Percentiles rank a stretch among this genome's conserved stretches.
phyloP scores from a whole-genome alignment of 2,329 filamentous ascomycete genomes.

The Penicillium vulpinum region DNA sequence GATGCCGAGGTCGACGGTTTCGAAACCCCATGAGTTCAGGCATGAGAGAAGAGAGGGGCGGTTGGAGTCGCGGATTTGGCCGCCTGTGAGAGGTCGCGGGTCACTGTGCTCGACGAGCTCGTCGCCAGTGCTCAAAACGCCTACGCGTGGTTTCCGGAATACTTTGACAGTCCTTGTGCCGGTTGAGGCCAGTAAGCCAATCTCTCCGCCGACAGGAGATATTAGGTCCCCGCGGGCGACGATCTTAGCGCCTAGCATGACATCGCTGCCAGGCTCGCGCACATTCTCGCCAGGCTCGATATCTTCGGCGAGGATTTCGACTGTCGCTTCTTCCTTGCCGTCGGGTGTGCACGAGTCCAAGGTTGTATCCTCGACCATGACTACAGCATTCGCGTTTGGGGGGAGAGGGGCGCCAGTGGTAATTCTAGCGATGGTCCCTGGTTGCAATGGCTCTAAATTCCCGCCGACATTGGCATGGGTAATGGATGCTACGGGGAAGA shows the following conservation, averaged over 20 bases:
- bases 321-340: slow-evolving; percentile 77
- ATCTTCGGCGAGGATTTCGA: slow-evolving; percentile 79
- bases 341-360: slow-evolving; percentile 75
- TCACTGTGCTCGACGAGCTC: slow-evolving; percentile 77
- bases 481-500: slow-evolving; percentile 82
- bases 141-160: slow-evolving; percentile 75
- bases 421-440: slow-evolving; percentile 81
- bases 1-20: slow-evolving; percentile 82
- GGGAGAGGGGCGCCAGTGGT: slow-evolving; percentile 93
- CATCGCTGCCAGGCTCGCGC: slow-evolving; percentile 86
- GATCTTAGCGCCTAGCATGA: slow-evolving; percentile 67
- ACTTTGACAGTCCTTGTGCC: slow-evolving; percentile 70
- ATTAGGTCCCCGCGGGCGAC: slow-evolving; percentile 78
- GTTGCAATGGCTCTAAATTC: slow-evolving; percentile 60
- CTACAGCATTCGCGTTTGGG: slow-evolving; percentile 81
- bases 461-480: slow-evolving; percentile 80
- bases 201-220: slow-evolving; percentile 82
- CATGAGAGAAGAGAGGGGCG: slow-evolving; percentile 82
- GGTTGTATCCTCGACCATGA: slow-evolving; percentile 94
- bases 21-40: slow-evolving; percentile 70
- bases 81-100: slow-evolving; percentile 63
- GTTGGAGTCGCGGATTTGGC: slow-evolving; percentile 93
- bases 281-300: slow-evolving; percentile 82
- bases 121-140: slow-evolving; percentile 89
- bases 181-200: slow-evolving; percentile 84